Evolutionary conservation across 1,284 basidiomycete species (phyloP), one percentile per base, ranked within the genome.

Genomic region (Ustilago sp.): DNA sequence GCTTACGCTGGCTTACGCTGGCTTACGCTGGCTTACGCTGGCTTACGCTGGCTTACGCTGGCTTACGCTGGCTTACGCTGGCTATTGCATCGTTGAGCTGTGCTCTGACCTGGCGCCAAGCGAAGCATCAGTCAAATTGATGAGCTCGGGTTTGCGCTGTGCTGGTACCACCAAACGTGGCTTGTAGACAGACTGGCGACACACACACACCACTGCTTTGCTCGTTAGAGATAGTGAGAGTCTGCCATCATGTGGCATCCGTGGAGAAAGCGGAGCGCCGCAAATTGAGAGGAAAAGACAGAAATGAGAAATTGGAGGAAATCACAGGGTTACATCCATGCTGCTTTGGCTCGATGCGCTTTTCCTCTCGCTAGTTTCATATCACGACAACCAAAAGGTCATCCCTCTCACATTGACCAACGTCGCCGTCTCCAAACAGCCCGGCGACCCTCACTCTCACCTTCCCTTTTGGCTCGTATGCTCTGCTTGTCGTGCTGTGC

Each of bases 241-340:
- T 45, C 23, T 28, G 23, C 23, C 23, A 28, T 3, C 23, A 28
- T 28, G 23, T 28, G 23, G 17, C 17, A 45, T 7, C 28, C 28
- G 31, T 32, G 52, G 52, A 38, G 52, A n/a, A 53, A 36, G 52
- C 19, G 52, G 52, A 53, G 52, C 52, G 36, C 52, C 52, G 34
- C 52, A 38, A 38, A 41, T 17, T 7, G 39, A 41, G n/a, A 45
- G 43, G 11, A 9, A 45, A 45, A 19, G 5, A 45, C n/a, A 45
- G 6, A 15, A 45, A 19, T 8, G 3, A 19, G n/a, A 45, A 45
- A 15, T 19, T 19, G 43, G 43, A 45, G 15, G 11, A 19, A 45
- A 45, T 45, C 43, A 45, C 43, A 7, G 43, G 11, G 15, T 41
- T 41, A 41, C 48, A 2, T 50, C 43, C 43, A 45, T 19, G 43